A percentile compares a stretch with the other conserved stretches of the same genome.
These are phyloP conservation scores for Gyromitra esculenta DNA, from an alignment of 2,329 filamentous ascomycete species.

Conservation along the genomic window DNA sequence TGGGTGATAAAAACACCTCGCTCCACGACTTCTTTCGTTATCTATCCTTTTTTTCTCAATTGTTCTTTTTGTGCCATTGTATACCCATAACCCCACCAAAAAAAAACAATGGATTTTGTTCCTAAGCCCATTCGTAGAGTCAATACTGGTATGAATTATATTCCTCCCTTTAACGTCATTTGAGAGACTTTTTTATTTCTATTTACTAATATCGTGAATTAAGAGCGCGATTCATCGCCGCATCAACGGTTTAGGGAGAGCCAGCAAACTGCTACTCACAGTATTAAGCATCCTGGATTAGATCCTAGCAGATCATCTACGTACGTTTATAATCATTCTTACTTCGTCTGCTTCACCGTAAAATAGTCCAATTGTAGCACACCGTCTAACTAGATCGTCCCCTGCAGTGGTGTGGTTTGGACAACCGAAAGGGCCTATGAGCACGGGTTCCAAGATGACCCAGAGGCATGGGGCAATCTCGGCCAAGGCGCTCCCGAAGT, in stretches of 20 bases:
- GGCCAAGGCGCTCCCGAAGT: constrained; percentile 95
- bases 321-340: constrained; percentile 35
- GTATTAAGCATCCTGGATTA: constrained; percentile 47
- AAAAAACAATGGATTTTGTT: constrained; percentile 32
- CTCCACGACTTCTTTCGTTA: constrained; percentile 9
- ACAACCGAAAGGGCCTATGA: constrained; percentile 86
- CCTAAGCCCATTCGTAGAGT: constrained; percentile 27
- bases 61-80: neutral
- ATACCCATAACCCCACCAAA: too few relatives aligned
- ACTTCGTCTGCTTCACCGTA: neutral
- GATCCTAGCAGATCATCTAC: constrained; percentile 52
- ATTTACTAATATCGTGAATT: constrained; percentile 6
- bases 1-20: constrained; percentile 10
- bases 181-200: neutral
- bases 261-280: constrained; percentile 32
- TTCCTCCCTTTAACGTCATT: neutral
- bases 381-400: neutral
- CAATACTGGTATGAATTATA: constrained; percentile 42
- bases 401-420: constrained; percentile 92
- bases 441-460: constrained; percentile 85
- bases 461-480: constrained; percentile 87
- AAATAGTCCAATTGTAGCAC: neutral
- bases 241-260: constrained; percentile 50
- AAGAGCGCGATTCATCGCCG: constrained; percentile 48
- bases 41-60: neutral